Evolutionary conservation across 768 basidiomycete species (phyloP).

Genomic region (Russula olivacea): DNA sequence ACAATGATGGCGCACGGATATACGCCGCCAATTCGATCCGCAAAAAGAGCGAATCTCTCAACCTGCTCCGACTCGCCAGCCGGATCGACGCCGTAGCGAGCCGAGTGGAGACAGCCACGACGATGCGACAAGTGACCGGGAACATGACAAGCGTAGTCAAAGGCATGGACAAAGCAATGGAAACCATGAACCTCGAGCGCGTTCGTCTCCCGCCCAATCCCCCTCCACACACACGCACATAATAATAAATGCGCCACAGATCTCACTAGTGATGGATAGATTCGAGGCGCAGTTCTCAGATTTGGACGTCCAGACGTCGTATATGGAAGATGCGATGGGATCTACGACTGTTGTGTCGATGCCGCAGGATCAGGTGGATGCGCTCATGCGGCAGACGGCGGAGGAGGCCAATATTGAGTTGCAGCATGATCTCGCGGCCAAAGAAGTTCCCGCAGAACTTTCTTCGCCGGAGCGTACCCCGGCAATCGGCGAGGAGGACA

Average conservation of each 20-base stretch:
- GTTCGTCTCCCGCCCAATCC: constrained; percentile 55
- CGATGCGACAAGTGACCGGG: constrained; percentile 94
- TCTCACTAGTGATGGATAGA: constrained; percentile 98
- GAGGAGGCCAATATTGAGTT: constrained; percentile 96
- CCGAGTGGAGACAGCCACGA: constrained; percentile 95
- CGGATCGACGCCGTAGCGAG: constrained; percentile 96
- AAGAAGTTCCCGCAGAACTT: constrained; percentile 55
- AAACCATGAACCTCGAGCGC: constrained; percentile 96
- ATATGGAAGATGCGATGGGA: constrained; percentile 97
- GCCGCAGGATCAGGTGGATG: constrained; percentile 96
- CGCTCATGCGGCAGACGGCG: constrained; percentile 86
- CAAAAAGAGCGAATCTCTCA: constrained; percentile 93
- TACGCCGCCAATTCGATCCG: constrained; percentile 98
- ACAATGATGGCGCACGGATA: constrained; percentile 94
- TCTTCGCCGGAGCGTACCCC: constrained; percentile 39
- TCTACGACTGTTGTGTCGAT: constrained; percentile 88
- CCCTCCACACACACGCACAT: neutral
- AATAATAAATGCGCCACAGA: constrained; percentile 41
- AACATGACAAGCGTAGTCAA: constrained; percentile 95
- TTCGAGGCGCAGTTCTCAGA: constrained; percentile 96
- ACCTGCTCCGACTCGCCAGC: constrained; percentile 83
- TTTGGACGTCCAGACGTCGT: constrained; percentile 94
- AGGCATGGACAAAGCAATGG: constrained; percentile 99
- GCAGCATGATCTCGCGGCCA: constrained; percentile 78
- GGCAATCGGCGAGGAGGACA: constrained; percentile 66